phyloP scores from a whole-genome alignment of 495 filamentous ascomycete genomes.

The Penicillium samsonianum region DNA sequence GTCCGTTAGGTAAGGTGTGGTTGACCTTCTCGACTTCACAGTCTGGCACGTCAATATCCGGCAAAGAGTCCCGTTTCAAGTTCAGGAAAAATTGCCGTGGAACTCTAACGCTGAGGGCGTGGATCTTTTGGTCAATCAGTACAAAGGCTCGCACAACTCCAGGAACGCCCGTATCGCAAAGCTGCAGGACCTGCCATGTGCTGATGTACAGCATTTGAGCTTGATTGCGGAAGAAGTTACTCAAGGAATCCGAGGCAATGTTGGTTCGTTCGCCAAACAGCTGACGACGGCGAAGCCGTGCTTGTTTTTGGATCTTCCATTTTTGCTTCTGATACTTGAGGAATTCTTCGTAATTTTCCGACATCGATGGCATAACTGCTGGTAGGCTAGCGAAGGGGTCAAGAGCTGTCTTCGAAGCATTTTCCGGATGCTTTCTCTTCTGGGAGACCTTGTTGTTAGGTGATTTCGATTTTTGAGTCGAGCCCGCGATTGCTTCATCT shows the following conservation, averaged over 20 bases:
- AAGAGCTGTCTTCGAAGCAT: constrained; percentile 56
- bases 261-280: constrained; percentile 85
- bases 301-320: constrained; percentile 97
- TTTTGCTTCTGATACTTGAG: constrained; percentile 97
- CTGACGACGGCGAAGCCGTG: constrained; percentile 81
- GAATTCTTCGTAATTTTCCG: constrained; percentile 86
- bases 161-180: constrained; percentile 74
- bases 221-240: constrained; percentile 86
- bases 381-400: constrained; percentile 88
- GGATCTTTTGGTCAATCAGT: constrained; percentile 88
- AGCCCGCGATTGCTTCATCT: constrained; percentile 77
- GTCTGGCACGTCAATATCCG: constrained; percentile 83
- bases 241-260: constrained; percentile 68
- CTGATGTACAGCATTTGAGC: constrained; percentile 84
- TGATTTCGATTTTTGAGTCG: constrained; percentile 70
- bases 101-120: constrained; percentile 84
- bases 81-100: constrained; percentile 90
- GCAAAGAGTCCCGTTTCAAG: constrained; percentile 79
- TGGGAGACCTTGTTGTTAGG: constrained; percentile 63
- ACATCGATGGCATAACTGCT: constrained; percentile 79
- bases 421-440: constrained; percentile 83
- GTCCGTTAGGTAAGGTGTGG: constrained; percentile 91
- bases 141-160: constrained; percentile 89
- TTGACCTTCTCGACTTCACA: constrained; percentile 89
- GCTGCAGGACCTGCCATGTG: constrained; percentile 93